These are phyloP conservation scores for Epicoccum nigrum DNA, from an alignment of 2,329 filamentous ascomycete genomes.

Conservation along the genomic window DNA sequence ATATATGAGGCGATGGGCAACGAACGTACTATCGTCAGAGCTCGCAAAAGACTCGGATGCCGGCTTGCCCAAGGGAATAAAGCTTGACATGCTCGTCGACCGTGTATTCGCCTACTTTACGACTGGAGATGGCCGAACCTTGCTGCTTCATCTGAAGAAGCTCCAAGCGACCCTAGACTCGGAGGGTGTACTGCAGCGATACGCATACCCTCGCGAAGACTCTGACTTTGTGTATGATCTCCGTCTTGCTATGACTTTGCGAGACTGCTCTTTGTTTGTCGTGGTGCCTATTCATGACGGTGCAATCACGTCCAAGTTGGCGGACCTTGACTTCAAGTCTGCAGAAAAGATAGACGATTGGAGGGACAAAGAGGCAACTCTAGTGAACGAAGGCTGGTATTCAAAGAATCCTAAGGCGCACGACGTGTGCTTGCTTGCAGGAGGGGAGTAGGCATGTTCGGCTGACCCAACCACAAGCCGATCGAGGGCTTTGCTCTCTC, in stretches of 20 bases:
- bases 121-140: conserved; percentile 38
- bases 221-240: conserved; percentile 26
- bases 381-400: conserved; percentile 52
- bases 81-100: conserved; percentile 11
- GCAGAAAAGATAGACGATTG: conserved; percentile 50
- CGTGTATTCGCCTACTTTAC: conserved; percentile 34
- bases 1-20: conserved; percentile 23
- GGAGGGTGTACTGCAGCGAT: conserved; percentile 33
- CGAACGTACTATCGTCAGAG: conserved; percentile 10
- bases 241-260: conserved; percentile 54
- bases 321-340: conserved; percentile 56
- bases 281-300: conserved; percentile 20
- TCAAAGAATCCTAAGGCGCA: conserved; percentile 9
- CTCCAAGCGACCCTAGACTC: conserved; percentile 50
- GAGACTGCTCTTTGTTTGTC: conserved; percentile 56
- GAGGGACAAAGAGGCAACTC: conserved; percentile 47
- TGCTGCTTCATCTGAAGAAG: conserved; percentile 47
- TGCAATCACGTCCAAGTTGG: conserved; percentile 50
- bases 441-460: background rate
- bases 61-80: background rate
- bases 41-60: background rate
- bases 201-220: conserved; percentile 10
- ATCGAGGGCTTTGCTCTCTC: too few relatives aligned
- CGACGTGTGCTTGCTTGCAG: conserved; percentile 9
- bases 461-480: too few relatives aligned